Evolutionary conservation across 108 stramenopile genomes (phyloP).

Genomic region (Fragilaria radians): DNA sequence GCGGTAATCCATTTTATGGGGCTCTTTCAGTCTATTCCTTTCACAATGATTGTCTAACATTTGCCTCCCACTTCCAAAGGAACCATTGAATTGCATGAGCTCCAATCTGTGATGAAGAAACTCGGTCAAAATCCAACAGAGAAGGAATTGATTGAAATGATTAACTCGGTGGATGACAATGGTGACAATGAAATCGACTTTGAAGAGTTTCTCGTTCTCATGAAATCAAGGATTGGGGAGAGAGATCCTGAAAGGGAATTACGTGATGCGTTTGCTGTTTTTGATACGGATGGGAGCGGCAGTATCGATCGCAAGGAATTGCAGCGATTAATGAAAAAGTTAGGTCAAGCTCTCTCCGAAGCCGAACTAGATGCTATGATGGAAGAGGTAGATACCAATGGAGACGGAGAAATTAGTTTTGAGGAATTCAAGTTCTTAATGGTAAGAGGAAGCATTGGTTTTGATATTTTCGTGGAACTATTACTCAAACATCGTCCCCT

Average conservation of each 20-base stretch:
- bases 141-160: constrained; percentile 62
- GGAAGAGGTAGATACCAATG: constrained; percentile 60
- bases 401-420: constrained; percentile 74
- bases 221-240: constrained; percentile 52
- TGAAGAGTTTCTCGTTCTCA: constrained; percentile 65
- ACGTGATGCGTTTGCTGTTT: constrained; percentile 79
- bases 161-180: constrained; percentile 75
- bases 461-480: too few relatives aligned
- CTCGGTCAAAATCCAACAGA: constrained; percentile 71
- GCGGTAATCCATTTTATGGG: too few relatives aligned
- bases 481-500: too few relatives aligned
- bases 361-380: constrained; percentile 64
- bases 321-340: constrained; percentile 44
- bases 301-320: constrained; percentile 35
- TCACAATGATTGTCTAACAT: too few relatives aligned
- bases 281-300: constrained; percentile 66
- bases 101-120: constrained; percentile 71
- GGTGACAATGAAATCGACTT: constrained; percentile 80
- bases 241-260: constrained; percentile 73
- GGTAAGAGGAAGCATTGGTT: too few relatives aligned
- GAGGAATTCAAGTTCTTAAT: constrained; percentile 78
- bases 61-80: too few relatives aligned
- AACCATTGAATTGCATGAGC: constrained; percentile 61
- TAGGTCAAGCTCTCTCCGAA: constrained; percentile 60
- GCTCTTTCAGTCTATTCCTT: too few relatives aligned